These are phyloP conservation scores for Eimeria brunetti DNA, from an alignment of 169 alveolate genomes.

Conservation along the genomic window DNA sequence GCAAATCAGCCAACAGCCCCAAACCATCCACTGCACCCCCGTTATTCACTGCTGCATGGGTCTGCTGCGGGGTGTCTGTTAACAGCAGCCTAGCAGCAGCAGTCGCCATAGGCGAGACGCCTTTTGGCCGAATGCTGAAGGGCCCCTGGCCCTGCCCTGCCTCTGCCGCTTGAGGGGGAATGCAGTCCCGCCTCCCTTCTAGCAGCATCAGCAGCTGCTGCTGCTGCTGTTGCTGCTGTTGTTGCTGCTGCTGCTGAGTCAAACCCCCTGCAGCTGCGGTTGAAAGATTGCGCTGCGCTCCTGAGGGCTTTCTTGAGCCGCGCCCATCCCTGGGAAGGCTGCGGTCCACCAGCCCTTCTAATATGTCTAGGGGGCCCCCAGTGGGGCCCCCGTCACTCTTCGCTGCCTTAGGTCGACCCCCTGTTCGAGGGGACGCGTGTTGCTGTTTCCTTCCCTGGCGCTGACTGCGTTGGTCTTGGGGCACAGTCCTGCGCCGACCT, in stretches of 20 bases:
- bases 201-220: slow-evolving; percentile 42
- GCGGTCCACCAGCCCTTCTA: slow-evolving; percentile 16
- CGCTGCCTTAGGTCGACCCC: slow-evolving; percentile 24
- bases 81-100: slow-evolving; percentile 32
- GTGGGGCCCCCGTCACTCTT: slow-evolving; percentile 27
- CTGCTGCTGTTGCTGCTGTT: slow-evolving; percentile 25
- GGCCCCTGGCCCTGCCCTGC: background rate
- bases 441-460: slow-evolving; percentile 54
- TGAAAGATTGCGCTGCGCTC: slow-evolving; percentile 18
- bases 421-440: slow-evolving; percentile 29
- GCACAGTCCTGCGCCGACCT: slow-evolving; percentile 58
- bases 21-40: background rate
- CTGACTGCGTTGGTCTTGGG: slow-evolving; percentile 41
- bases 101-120: slow-evolving; percentile 13
- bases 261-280: background rate
- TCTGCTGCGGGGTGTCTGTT: slow-evolving; percentile 48
- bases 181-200: slow-evolving; percentile 1
- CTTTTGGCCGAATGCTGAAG: background rate
- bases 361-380: background rate
- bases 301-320: slow-evolving; percentile 15
- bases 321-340: slow-evolving; percentile 39
- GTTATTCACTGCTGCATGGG: slow-evolving; percentile 13
- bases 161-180: background rate
- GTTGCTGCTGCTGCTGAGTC: background rate
- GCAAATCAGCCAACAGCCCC: slow-evolving; percentile 10